phyloP scores from a whole-genome alignment of 2,329 filamentous ascomycete genomes.

The Kalaharituber pfeilii region DNA sequence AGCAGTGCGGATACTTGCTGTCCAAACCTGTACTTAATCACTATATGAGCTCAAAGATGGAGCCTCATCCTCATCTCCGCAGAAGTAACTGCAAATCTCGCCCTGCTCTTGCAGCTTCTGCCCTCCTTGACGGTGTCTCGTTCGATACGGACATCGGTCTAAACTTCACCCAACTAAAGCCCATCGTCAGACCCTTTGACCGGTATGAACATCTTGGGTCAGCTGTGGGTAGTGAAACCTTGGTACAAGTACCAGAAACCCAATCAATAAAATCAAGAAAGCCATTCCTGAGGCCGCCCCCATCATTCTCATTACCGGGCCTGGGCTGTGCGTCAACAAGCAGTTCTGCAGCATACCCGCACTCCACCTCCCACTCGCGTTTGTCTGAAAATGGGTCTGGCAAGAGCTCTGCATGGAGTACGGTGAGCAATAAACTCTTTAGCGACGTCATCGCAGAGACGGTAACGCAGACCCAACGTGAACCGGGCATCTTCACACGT shows the following conservation, averaged over 20 bases:
- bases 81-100: not conserved
- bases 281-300: not conserved
- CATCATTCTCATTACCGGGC: not conserved
- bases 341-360: not conserved
- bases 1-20: too few species aligned
- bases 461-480: not conserved
- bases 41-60: too few species aligned
- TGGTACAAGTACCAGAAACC: not conserved
- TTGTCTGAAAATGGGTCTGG: not conserved
- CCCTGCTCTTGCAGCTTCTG: not conserved
- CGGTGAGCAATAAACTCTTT: conserved; percentile 17
- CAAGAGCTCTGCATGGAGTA: conserved; percentile 17
- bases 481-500: conserved; percentile 7
- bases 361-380: not conserved
- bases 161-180: not conserved
- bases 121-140: not conserved
- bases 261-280: not conserved
- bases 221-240: not conserved
- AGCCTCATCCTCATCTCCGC: not conserved
- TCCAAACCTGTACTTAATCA: too few species aligned
- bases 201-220: not conserved
- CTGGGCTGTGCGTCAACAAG: not conserved
- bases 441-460: conserved; percentile 11
- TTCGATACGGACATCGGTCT: not conserved
- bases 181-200: not conserved